phyloP scores from a whole-genome alignment of 176 grass and related monocot genomes.

The Phoenix roebelenii region DNA sequence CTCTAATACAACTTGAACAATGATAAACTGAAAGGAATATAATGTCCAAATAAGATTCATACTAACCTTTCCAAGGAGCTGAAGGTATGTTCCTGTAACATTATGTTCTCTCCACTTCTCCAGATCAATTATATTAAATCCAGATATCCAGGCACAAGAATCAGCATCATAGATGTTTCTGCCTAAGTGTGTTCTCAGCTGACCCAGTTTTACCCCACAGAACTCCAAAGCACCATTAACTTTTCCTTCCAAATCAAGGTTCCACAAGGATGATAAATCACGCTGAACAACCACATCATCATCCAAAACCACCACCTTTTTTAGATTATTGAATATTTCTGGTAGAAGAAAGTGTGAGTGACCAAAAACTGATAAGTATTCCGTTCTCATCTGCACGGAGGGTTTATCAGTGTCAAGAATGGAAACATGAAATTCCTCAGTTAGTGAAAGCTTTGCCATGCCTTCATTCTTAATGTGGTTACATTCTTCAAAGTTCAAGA shows the following conservation, averaged over 20 bases:
- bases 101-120: constrained; percentile 93
- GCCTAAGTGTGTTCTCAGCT: constrained; percentile 61
- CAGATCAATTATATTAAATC: constrained; percentile 86
- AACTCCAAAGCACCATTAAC: constrained; percentile 79
- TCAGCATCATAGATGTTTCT: constrained; percentile 55
- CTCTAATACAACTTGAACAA: too few species aligned
- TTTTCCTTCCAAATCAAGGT: constrained; percentile 82
- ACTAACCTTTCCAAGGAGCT: constrained; percentile 59
- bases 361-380: constrained; percentile 85
- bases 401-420: constrained; percentile 60
- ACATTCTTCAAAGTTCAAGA: constrained; percentile 75
- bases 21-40: too few species aligned
- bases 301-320: constrained; percentile 80
- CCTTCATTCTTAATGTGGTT: constrained; percentile 41
- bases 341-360: constrained; percentile 96
- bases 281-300: constrained; percentile 94
- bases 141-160: constrained; percentile 97
- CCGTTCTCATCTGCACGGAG: constrained; percentile 51
- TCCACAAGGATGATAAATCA: constrained; percentile 88
- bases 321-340: constrained; percentile 92
- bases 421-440: constrained; percentile 90
- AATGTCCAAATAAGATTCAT: background rate
- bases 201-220: constrained; percentile 70
- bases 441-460: constrained; percentile 45
- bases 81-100: constrained; percentile 69